These are phyloP conservation scores for Microbotryum saponariae DNA, from an alignment of 1,284 basidiomycete species.

Conservation along the genomic window DNA sequence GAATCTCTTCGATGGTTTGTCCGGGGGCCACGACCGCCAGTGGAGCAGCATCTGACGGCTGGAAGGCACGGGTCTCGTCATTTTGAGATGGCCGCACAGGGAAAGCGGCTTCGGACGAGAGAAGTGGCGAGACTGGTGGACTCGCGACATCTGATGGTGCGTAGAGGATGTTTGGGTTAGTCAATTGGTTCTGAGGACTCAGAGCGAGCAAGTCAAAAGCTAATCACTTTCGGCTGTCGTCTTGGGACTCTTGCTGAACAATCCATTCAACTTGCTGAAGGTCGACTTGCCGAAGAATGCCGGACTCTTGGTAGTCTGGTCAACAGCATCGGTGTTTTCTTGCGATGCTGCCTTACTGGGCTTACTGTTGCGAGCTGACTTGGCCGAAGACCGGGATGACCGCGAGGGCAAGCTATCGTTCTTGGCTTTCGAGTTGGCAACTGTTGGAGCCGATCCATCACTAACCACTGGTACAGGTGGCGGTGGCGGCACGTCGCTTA, in stretches of 20 bases:
- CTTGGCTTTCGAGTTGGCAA: too few relatives aligned
- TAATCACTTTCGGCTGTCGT: too few relatives aligned
- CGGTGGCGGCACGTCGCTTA: not conserved
- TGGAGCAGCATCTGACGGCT: too few relatives aligned
- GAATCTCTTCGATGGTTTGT: too few relatives aligned
- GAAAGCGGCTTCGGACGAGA: not conserved
- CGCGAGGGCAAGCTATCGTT: too few relatives aligned
- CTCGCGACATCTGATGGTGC: slow-evolving; percentile 6
- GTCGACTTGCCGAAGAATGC: slow-evolving; percentile 20
- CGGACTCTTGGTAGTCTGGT: slow-evolving; percentile 12
- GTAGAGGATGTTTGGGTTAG: not conserved
- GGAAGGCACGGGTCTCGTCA: too few relatives aligned
- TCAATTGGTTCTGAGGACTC: too few relatives aligned
- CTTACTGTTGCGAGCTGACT: too few relatives aligned
- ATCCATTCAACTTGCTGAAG: slow-evolving; percentile 12
- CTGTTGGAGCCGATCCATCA: not conserved
- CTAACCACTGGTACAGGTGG: not conserved
- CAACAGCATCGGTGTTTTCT: not conserved
- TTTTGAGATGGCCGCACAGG: not conserved
- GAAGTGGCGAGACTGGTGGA: not conserved
- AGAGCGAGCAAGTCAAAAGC: too few relatives aligned
- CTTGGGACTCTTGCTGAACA: slow-evolving; percentile 10
- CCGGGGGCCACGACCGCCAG: too few relatives aligned
- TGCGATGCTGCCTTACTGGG: slow-evolving; percentile 1
- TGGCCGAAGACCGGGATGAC: too few relatives aligned